Conservation (phyloP, 352 stramenopile genomes). For the Aphanomyces invadans region DNA sequence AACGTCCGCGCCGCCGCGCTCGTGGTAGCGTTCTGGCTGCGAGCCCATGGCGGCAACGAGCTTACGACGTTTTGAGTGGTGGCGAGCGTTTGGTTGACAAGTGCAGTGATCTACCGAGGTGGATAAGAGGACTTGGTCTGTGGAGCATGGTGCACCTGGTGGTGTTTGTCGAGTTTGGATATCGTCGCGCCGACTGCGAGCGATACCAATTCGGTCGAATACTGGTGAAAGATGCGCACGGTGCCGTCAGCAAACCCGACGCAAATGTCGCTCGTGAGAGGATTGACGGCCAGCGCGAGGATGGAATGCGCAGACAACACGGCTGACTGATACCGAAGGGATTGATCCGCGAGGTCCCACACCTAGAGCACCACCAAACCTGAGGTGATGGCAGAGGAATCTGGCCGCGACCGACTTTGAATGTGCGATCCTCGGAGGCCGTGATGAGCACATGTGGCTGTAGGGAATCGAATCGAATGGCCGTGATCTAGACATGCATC, state of each 20-base stretch:
- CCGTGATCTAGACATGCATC: conserved; percentile 51
- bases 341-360: conserved; percentile 58
- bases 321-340: conserved; percentile 63
- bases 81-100: conserved; percentile 34
- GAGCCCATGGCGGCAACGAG: conserved; percentile 55
- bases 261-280: conserved; percentile 47
- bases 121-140: not conserved
- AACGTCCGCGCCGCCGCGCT: not conserved
- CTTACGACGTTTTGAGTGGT: conserved; percentile 59
- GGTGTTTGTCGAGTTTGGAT: conserved; percentile 29
- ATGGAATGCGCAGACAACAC: conserved; percentile 71
- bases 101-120: conserved; percentile 27
- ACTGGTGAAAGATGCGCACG: conserved; percentile 53
- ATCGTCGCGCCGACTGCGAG: conserved; percentile 47
- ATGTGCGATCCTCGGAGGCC: conserved; percentile 72
- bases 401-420: too few relatives aligned
- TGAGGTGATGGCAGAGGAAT: too few relatives aligned
- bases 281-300: conserved; percentile 51
- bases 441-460: conserved; percentile 61
- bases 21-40: conserved; percentile 32
- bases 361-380: too few relatives aligned
- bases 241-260: conserved; percentile 69
- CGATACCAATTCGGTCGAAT: conserved; percentile 44
- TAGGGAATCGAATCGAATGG: conserved; percentile 62
- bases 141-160: conserved; percentile 29